Evolutionary conservation across 192 early-diverging fungal species (phyloP), one percentile per base, ranked within the genome.

Genomic region (Rhizophagus sp.): DNA sequence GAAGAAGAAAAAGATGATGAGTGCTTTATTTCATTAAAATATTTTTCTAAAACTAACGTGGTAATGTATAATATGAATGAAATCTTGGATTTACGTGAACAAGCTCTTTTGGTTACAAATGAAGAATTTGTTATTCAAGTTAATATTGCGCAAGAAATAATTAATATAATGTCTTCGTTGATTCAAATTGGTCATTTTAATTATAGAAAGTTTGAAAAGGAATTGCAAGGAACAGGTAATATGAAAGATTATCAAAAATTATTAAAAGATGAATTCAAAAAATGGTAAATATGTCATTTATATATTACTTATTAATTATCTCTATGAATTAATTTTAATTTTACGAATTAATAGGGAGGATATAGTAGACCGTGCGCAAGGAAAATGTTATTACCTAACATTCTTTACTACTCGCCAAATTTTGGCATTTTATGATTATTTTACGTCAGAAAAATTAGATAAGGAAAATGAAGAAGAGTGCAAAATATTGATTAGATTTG

Each of bases 171-270:
- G 19, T 52, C 75, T 24, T 57, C 13, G 30, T 25, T 81, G 2
- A 81, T 81, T 2, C 63, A 77, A 70, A 44, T 69, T 22, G 80
- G 80, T 3, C 80, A 81, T 70, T 77, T 81, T 78, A 5, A 13
- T 27, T 81, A 81, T 77, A 49, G 76, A 27, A 39, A n/a, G 33
- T 81, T 78, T 78, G 50, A 75, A 24, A 30, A 36, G 15, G 25
- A 12, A 24, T 24, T 70, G 10, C 15, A 11, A 44, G 44, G 27
- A 24, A 17, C 17, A n/a, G 52, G 47, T 2, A 50, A 71, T 33
- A 39, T 80, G 36, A 47, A 33, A 61, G 19, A 27, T 70, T 81
- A n/a, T 8, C 57, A 62, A 4, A 34, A 17, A 78, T 13, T 15
- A 19, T 65, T 81, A 7, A 69, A 57, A 13, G 10, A 68, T 6